Percentiles rank a stretch among this genome's conserved stretches.
phyloP scores from a whole-genome alignment of 768 basidiomycete genomes.

The Boletus barrowsii region DNA sequence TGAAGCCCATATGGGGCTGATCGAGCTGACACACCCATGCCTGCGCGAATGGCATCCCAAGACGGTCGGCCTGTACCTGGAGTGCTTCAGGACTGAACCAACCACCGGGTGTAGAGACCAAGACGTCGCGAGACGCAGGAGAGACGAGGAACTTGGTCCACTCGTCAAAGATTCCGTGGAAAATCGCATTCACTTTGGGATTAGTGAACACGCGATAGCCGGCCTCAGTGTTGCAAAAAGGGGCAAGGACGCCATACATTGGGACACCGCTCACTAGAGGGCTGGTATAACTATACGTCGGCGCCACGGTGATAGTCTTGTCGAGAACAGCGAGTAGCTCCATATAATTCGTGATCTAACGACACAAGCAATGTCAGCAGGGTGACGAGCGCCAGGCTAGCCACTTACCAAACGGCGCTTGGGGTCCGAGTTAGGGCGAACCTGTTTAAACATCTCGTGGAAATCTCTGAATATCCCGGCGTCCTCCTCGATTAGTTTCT shows the following conservation, averaged over 20 bases:
- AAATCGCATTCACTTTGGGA: constrained; percentile 41
- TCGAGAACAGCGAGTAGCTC: constrained; percentile 12
- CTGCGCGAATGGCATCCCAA: constrained; percentile 32
- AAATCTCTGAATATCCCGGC: constrained; percentile 18
- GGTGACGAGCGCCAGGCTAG: not conserved
- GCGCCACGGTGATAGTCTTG: constrained; percentile 12
- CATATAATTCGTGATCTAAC: constrained; percentile 2
- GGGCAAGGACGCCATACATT: constrained; percentile 21
- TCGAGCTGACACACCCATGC: constrained; percentile 43
- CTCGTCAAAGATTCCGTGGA: constrained; percentile 47
- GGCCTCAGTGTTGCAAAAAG: constrained; percentile 22
- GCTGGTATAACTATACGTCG: constrained; percentile 14
- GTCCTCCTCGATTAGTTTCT: constrained; percentile 19
- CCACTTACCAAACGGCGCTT: constrained; percentile 4
- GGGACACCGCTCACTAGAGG: constrained; percentile 26
- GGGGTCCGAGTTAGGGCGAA: not conserved
- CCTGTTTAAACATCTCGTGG: constrained; percentile 22
- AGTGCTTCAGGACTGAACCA: constrained; percentile 47
- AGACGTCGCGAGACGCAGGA: constrained; percentile 40
- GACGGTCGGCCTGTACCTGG: constrained; percentile 6
- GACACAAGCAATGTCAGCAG: not conserved
- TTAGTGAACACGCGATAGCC: constrained; percentile 25
- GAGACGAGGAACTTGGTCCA: constrained; percentile 50
- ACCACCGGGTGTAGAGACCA: constrained; percentile 36
- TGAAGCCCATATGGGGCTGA: constrained; percentile 42